These are phyloP conservation scores for Petunia secreta DNA, from an alignment of 257 asterid genomes.

Conservation along the genomic window DNA sequence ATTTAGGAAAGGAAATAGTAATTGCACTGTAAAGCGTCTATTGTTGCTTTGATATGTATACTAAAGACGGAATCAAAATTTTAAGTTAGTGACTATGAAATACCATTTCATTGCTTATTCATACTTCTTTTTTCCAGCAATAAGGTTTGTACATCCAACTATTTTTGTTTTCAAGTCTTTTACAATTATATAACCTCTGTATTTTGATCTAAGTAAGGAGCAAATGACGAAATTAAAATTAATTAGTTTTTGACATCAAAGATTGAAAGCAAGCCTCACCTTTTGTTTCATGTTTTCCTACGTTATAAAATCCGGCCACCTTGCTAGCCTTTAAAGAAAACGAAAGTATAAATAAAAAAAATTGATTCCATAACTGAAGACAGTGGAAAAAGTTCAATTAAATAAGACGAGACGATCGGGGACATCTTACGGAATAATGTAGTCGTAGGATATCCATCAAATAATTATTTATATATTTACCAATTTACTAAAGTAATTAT, in stretches of 20 bases:
- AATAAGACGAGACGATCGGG: not conserved
- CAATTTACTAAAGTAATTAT: not conserved
- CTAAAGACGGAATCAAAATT: not conserved
- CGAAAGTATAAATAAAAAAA: too few species aligned
- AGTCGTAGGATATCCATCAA: not conserved
- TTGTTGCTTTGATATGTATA: constrained; percentile 1
- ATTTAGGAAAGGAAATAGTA: not conserved
- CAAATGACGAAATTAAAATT: too few species aligned
- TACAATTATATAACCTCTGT: not conserved
- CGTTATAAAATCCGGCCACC: too few species aligned
- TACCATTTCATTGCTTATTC: not conserved
- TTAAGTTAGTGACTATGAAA: not conserved
- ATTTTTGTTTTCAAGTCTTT: not conserved
- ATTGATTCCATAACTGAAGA: too few species aligned
- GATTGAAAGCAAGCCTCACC: too few species aligned
- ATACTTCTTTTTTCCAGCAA: not conserved
- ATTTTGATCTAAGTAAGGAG: too few species aligned
- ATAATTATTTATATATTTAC: not conserved
- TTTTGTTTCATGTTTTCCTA: too few species aligned
- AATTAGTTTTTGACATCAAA: too few species aligned
- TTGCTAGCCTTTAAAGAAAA: too few species aligned
- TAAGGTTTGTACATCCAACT: not conserved
- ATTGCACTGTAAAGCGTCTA: not conserved
- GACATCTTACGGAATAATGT: not conserved
- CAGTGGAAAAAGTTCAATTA: too few species aligned